Conservation (phyloP, 768 basidiomycete genomes). For the Leccinum obscurum region DNA sequence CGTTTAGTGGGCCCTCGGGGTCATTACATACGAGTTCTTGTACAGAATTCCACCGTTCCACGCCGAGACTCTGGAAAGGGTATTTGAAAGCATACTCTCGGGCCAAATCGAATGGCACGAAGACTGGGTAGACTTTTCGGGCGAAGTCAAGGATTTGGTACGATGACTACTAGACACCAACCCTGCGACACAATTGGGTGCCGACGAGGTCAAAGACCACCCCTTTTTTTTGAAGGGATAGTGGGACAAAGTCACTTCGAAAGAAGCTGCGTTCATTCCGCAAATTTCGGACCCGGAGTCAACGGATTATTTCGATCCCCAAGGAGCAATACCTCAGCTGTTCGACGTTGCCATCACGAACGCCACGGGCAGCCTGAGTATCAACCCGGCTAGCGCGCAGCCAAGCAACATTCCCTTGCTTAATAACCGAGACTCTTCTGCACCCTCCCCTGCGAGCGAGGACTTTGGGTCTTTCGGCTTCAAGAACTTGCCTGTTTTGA, state of each 20-base stretch:
- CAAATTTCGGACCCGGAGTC: slow-evolving; percentile 95
- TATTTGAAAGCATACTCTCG: slow-evolving; percentile 97
- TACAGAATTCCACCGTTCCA: slow-evolving; percentile 98
- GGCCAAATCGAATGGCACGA: slow-evolving; percentile 96
- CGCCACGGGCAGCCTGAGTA: slow-evolving; percentile 44
- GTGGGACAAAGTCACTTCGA: slow-evolving; percentile 87
- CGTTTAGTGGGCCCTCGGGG: slow-evolving; percentile 93
- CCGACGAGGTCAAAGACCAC: slow-evolving; percentile 89
- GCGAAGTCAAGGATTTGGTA: slow-evolving; percentile 90
- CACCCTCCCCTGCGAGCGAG: slow-evolving; percentile 65
- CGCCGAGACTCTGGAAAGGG: slow-evolving; percentile 93
- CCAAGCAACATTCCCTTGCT: slow-evolving; percentile 24
- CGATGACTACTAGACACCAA: slow-evolving; percentile 79
- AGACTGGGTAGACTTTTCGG: slow-evolving; percentile 86
- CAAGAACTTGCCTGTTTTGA: slow-evolving; percentile 94
- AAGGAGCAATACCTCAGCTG: slow-evolving; percentile 86
- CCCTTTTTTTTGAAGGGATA: slow-evolving; percentile 86
- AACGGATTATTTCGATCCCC: slow-evolving; percentile 99
- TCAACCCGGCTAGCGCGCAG: slow-evolving; percentile 21
- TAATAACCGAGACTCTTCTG: slow-evolving; percentile 40
- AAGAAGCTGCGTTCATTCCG: slow-evolving; percentile 93
- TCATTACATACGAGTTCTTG: slow-evolving; percentile 97
- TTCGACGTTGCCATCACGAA: slow-evolving; percentile 71
- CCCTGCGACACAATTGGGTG: slow-evolving; percentile 77
- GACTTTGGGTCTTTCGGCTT: slow-evolving; percentile 98